A percentile compares a stretch with the other conserved stretches of the same genome.
phyloP scores from a whole-genome alignment of 129 eudicot genomes.

The Calendula officinalis region DNA sequence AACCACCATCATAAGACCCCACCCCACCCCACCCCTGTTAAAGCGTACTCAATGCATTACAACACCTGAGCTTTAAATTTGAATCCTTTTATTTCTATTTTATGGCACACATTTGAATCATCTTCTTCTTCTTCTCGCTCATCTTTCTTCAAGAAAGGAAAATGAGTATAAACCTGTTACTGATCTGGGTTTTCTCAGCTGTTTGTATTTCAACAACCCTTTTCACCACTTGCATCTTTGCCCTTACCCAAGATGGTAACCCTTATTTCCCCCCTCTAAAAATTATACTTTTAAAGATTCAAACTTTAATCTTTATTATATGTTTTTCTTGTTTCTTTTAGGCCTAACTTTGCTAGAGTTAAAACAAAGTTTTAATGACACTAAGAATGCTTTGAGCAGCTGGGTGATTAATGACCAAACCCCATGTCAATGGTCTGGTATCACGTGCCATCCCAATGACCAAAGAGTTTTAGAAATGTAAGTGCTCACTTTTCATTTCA shows the following conservation, averaged over 20 bases:
- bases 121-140: background rate
- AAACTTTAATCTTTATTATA: background rate
- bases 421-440: conserved; percentile 92
- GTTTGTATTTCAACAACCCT: conserved; percentile 51
- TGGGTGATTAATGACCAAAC: conserved; percentile 74
- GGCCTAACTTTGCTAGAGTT: conserved; percentile 82
- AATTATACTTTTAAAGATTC: background rate
- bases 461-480: conserved; percentile 75
- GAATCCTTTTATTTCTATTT: conserved; percentile 22
- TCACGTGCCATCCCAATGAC: conserved; percentile 72
- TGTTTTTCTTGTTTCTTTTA: conserved; percentile 26
- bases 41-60: conserved; percentile 27
- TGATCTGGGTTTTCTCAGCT: conserved; percentile 43
- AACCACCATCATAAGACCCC: conserved; percentile 31
- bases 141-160: conserved; percentile 38
- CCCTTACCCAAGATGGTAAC: conserved; percentile 80
- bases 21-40: conserved; percentile 21
- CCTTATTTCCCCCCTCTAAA: background rate
- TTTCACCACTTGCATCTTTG: conserved; percentile 47
- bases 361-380: conserved; percentile 75
- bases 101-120: conserved; percentile 32
- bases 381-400: conserved; percentile 49
- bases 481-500: conserved; percentile 17
- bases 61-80: conserved; percentile 26
- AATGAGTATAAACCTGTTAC: conserved; percentile 39